Evolutionary conservation across 345 rosid genomes (phyloP), one percentile per base, ranked within the genome.

Genomic region (Gossypium longicalyx): DNA sequence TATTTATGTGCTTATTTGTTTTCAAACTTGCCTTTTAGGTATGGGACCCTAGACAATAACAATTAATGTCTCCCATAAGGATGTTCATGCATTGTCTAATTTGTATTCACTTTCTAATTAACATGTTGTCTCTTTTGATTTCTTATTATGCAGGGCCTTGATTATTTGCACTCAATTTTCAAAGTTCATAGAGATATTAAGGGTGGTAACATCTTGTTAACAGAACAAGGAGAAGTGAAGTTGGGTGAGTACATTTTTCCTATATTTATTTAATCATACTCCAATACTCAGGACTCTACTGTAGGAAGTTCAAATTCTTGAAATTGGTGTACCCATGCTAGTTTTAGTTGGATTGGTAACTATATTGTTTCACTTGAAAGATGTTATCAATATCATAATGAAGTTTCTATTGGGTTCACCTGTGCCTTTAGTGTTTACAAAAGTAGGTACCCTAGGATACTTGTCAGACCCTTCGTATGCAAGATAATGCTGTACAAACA

Each of bases 171-270:
- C 81, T 87, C 97, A 69, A 95, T 95, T 83, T 95, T 83, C 84
- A 95, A 95, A 85, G 99, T 95, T 71, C 99, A 95, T 77, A 87
- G 99, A 87, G 99, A 95, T 84, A 95, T 93, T 71, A 95, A 93
- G 76, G 98, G 99, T 77, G 98, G 99, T 75, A 95, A 95, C 87
- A 89, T 95, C 83, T 88, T 95, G 86, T 87, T 95, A 82, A 93
- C 99, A 9, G 98, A 95, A 74, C 97, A 95, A 85, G 99, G 98
- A 80, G 99, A 95, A 81, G 98, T 95, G 86, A 95, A 95, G 82
- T 82, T 95, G 84, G 99, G 99, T 95, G 81, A 89, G 99, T 86
- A 80, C 44, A 59, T 22, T 70, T 75, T 48, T 43, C 48, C n/a
- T 43, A 61, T 10, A 15, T 25, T 66, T 62, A 67, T 56, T 2